phyloP scores from a whole-genome alignment of 2,329 filamentous ascomycete genomes.

The Pestalotiopsis sp. region DNA sequence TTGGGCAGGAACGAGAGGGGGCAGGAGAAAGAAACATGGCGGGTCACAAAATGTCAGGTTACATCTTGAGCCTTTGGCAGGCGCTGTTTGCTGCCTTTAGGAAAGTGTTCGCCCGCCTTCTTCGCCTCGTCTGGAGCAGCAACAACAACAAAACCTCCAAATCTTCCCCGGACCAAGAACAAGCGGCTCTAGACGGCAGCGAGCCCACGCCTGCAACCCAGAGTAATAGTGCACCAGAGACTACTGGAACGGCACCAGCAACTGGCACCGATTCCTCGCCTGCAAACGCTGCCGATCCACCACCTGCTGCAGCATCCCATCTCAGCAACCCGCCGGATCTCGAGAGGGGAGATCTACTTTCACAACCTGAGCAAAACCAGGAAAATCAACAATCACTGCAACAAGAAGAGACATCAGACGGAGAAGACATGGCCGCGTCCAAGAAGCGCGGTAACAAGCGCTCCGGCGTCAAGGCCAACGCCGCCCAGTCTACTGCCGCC shows the following conservation, averaged over 20 bases:
- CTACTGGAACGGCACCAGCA: neutral
- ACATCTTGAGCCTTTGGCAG: slow-evolving; percentile 33
- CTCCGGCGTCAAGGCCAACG: slow-evolving; percentile 22
- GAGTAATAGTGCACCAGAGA: neutral
- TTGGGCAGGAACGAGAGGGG: slow-evolving; percentile 19
- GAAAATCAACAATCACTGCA: neutral
- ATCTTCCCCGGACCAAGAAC: slow-evolving; percentile 12
- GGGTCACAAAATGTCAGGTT: slow-evolving; percentile 35
- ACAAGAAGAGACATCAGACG: slow-evolving; percentile 12
- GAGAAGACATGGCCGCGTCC: slow-evolving; percentile 24
- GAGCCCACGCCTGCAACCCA: neutral
- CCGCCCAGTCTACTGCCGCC: neutral
- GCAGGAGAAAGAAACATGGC: slow-evolving; percentile 24
- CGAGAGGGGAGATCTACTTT: neutral
- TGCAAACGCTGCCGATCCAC: slow-evolving; percentile 2
- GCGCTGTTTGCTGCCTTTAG: slow-evolving; percentile 35
- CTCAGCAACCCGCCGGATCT: slow-evolving; percentile 1
- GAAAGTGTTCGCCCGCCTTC: slow-evolving; percentile 30
- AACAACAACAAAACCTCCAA: neutral
- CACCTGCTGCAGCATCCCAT: slow-evolving; percentile 5
- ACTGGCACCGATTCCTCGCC: neutral
- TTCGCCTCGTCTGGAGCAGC: slow-evolving; percentile 22
- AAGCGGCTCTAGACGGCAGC: neutral
- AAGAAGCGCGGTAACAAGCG: slow-evolving; percentile 31
- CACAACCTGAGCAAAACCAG: neutral